phyloP scores from a whole-genome alignment of 148 eudicot species.

The Spergularia bocconei region DNA sequence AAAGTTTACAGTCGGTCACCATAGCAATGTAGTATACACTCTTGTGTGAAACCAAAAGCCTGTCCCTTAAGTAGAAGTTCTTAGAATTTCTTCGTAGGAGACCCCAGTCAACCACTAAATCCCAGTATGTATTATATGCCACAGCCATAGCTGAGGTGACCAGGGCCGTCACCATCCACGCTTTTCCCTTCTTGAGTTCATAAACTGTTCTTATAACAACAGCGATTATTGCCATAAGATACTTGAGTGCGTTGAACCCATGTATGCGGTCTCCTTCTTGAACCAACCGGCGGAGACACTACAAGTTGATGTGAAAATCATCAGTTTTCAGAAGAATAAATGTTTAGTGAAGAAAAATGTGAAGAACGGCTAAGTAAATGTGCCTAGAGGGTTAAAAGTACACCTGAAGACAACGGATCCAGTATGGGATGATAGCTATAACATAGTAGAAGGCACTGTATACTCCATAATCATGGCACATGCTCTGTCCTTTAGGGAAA shows the following conservation, averaged over 20 bases:
- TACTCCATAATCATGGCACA: conserved; percentile 45
- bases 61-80: conserved; percentile 61
- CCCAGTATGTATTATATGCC: conserved; percentile 67
- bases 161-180: conserved; percentile 57
- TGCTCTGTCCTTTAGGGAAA: conserved; percentile 33
- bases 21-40: conserved; percentile 67
- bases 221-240: conserved; percentile 70
- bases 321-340: background rate
- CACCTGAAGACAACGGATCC: conserved; percentile 88
- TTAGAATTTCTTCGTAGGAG: conserved; percentile 59
- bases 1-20: conserved; percentile 38
- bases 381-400: background rate
- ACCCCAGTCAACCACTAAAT: conserved; percentile 79
- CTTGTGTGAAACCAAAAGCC: conserved; percentile 52
- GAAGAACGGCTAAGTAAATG: background rate
- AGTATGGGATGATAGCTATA: conserved; percentile 69
- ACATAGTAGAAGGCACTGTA: conserved; percentile 67
- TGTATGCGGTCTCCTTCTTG: conserved; percentile 54
- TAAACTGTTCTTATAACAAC: conserved; percentile 62
- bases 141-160: conserved; percentile 60
- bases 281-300: conserved; percentile 74
- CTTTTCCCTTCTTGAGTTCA: conserved; percentile 37
- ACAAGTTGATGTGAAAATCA: conserved; percentile 17
- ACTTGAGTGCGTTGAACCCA: conserved; percentile 59
- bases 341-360: background rate